These are phyloP conservation scores for Fusarium gaditjirri DNA, from an alignment of 2,329 filamentous ascomycete species.

Conservation along the genomic window DNA sequence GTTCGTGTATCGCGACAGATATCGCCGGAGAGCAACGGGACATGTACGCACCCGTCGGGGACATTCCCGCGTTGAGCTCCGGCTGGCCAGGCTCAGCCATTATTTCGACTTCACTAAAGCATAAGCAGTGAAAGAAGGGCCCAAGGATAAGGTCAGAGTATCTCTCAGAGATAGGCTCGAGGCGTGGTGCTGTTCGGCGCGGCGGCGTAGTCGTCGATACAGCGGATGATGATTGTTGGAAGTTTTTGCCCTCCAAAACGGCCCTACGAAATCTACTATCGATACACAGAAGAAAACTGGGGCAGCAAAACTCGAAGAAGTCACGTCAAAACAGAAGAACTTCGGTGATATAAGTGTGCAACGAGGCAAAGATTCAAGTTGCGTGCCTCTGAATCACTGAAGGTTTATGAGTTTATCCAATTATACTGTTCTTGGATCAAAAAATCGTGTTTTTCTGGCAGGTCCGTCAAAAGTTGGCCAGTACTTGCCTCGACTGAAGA, in stretches of 20 bases:
- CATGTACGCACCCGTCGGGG: conserved; percentile 50
- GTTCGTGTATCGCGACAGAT: conserved; percentile 10
- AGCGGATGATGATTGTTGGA: conserved; percentile 49
- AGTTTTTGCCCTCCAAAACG: conserved; percentile 51
- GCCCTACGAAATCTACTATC: conserved; percentile 24
- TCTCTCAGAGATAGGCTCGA: conserved; percentile 31
- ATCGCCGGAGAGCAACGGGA: conserved; percentile 24
- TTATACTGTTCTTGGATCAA: not conserved
- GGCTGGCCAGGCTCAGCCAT: conserved; percentile 56
- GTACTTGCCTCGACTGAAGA: conserved; percentile 1
- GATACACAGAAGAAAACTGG: conserved; percentile 54
- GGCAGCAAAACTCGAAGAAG: conserved; percentile 36
- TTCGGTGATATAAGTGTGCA: not conserved
- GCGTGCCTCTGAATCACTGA: not conserved
- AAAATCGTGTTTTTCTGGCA: not conserved
- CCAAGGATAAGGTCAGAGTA: conserved; percentile 14
- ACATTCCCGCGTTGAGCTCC: conserved; percentile 47
- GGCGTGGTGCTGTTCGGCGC: conserved; percentile 36
- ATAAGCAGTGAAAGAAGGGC: conserved; percentile 29
- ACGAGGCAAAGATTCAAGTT: not conserved
- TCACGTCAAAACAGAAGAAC: conserved; percentile 23
- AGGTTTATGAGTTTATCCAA: not conserved
- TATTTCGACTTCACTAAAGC: conserved; percentile 47
- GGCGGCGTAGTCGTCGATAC: conserved; percentile 33
- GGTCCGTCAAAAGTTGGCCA: not conserved